Conservation (phyloP, 306 rosid genomes). For the Cucurbita pepo region DNA sequence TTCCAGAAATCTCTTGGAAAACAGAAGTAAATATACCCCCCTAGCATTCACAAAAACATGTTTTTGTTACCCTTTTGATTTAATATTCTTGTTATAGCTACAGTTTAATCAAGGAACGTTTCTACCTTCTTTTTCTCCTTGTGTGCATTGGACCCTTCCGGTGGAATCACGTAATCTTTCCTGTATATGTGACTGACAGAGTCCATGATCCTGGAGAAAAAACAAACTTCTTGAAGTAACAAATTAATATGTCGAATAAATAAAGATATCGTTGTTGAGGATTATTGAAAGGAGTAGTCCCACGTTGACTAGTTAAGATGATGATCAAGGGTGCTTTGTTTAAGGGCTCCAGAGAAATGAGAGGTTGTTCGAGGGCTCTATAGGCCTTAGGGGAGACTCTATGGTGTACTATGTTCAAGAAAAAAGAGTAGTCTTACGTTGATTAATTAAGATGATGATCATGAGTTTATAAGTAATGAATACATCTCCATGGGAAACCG, state of each 20-base stretch:
- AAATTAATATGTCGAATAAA: background rate
- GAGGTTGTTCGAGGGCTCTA: too few species aligned
- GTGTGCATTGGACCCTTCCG: slow-evolving; percentile 18
- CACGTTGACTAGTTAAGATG: too few species aligned
- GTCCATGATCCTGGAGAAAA: slow-evolving; percentile 45
- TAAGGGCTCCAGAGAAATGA: too few species aligned
- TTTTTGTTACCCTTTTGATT: background rate
- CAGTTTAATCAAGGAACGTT: background rate
- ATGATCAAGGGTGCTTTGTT: too few species aligned
- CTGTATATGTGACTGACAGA: slow-evolving; percentile 28
- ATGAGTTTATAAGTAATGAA: too few species aligned
- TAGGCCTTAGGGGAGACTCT: too few species aligned
- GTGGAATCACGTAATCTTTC: slow-evolving; percentile 31
- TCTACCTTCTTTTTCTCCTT: slow-evolving; percentile 80
- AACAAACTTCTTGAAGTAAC: background rate
- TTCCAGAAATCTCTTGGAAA: slow-evolving; percentile 66
- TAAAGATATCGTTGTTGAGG: too few species aligned
- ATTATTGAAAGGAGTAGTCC: too few species aligned
- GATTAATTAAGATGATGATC: too few species aligned
- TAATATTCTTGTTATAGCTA: background rate
- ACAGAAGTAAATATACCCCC: slow-evolving; percentile 79
- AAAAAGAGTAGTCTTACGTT: too few species aligned
- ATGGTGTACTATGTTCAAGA: too few species aligned
- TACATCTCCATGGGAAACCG: too few species aligned
- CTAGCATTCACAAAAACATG: slow-evolving; percentile 14